phyloP scores from a whole-genome alignment of 306 rosid genomes.

The Fragaria nilgerrensis region DNA sequence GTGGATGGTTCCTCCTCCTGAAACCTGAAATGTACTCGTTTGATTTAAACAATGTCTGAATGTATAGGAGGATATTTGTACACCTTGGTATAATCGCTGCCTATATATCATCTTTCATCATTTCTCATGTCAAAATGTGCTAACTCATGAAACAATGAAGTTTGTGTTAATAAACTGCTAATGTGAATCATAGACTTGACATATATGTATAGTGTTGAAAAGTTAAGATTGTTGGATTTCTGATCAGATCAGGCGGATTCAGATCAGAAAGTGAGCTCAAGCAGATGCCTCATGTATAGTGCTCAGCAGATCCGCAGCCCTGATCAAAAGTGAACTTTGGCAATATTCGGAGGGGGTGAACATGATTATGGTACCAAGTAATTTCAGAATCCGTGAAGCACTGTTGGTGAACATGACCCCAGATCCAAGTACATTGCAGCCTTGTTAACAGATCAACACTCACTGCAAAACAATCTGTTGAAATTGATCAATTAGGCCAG shows the following conservation, averaged over 20 bases:
- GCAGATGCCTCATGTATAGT: slow-evolving; percentile 9
- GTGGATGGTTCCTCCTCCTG: background rate
- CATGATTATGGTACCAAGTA: background rate
- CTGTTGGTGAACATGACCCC: background rate
- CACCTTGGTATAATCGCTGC: background rate
- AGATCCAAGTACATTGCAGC: background rate
- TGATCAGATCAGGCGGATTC: slow-evolving; percentile 7
- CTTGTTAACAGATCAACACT: background rate
- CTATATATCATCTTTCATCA: slow-evolving; percentile 8
- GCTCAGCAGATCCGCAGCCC: background rate
- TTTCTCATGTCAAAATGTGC: slow-evolving; percentile 6
- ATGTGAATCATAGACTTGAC: background rate
- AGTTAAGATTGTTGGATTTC: background rate
- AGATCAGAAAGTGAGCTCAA: background rate
- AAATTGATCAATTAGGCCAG: background rate
- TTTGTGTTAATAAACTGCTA: slow-evolving; percentile 6
- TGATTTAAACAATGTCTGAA: background rate
- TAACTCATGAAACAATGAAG: background rate
- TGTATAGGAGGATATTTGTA: background rate
- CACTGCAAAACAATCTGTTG: slow-evolving; percentile 17
- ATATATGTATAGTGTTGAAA: background rate
- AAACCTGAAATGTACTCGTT: background rate
- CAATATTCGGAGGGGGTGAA: background rate
- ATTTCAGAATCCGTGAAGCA: background rate
- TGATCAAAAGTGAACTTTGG: background rate